A percentile compares a stretch with the other conserved stretches of the same genome.
These are phyloP conservation scores for Melanogaster broomeanus DNA, from an alignment of 768 basidiomycete genomes.

Conservation along the genomic window DNA sequence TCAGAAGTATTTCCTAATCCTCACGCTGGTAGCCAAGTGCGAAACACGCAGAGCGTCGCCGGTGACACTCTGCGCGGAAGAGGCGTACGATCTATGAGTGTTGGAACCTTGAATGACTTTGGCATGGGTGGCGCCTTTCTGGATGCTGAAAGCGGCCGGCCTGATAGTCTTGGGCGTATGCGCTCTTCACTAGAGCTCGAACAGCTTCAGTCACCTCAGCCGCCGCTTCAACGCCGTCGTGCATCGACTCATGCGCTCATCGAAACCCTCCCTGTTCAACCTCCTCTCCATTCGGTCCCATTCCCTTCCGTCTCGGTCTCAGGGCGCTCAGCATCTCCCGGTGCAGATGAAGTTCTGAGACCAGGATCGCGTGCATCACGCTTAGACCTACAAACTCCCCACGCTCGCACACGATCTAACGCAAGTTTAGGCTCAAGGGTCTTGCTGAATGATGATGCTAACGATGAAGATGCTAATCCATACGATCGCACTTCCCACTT, in stretches of 20 bases:
- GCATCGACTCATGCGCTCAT: constrained; percentile 52
- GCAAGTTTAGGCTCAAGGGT: constrained; percentile 52
- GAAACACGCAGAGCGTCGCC: constrained; percentile 45
- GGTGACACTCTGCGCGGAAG: constrained; percentile 42
- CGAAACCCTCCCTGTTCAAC: constrained; percentile 40
- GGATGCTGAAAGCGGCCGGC: constrained; percentile 34
- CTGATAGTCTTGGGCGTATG: constrained; percentile 42
- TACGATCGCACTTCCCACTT: constrained; percentile 44
- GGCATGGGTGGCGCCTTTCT: constrained; percentile 49
- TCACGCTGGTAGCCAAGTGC: constrained; percentile 37
- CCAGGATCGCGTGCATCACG: constrained; percentile 36
- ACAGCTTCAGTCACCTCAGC: constrained; percentile 42
- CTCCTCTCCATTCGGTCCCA: constrained; percentile 54
- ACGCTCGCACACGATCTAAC: constrained; percentile 50
- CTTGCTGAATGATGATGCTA: constrained; percentile 42
- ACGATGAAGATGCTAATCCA: constrained; percentile 32
- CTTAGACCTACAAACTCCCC: constrained; percentile 34
- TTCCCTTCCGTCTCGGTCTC: constrained; percentile 59
- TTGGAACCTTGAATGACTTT: constrained; percentile 60
- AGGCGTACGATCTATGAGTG: constrained; percentile 63
- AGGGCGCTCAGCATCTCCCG: constrained; percentile 50
- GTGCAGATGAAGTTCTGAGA: constrained; percentile 39
- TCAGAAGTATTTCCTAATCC: constrained; percentile 46
- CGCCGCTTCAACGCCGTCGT: constrained; percentile 48
- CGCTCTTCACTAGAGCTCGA: constrained; percentile 62